These are phyloP conservation scores for Amanita thiersii DNA, from an alignment of 768 basidiomycete genomes.

Conservation along the genomic window DNA sequence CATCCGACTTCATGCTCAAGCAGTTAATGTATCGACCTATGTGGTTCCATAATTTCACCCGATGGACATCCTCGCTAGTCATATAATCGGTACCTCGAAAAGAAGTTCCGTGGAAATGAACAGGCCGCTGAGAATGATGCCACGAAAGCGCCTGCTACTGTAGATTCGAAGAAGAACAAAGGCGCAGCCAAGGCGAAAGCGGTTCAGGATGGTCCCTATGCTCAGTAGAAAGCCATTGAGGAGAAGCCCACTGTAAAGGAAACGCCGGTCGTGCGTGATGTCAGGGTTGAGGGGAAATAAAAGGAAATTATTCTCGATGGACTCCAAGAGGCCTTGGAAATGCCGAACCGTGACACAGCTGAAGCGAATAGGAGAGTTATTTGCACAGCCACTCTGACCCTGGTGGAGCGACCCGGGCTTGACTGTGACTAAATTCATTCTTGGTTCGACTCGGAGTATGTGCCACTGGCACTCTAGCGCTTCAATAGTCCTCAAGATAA, in stretches of 20 bases:
- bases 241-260: conserved; percentile 64
- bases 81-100: conserved; percentile 74
- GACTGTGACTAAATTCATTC: too few relatives aligned
- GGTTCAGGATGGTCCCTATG: conserved; percentile 47
- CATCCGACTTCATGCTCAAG: conserved; percentile 66
- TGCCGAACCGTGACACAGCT: conserved; percentile 62
- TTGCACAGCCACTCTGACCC: too few relatives aligned
- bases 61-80: conserved; percentile 81
- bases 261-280: too few relatives aligned
- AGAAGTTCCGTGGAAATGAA: conserved; percentile 65
- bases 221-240: too few relatives aligned
- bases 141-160: not conserved
- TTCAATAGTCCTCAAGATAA: too few relatives aligned
- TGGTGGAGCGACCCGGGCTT: too few relatives aligned
- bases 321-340: conserved; percentile 50
- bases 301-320: conserved; percentile 53
- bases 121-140: conserved; percentile 23
- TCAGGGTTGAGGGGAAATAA: conserved; percentile 68
- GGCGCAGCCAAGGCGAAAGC: conserved; percentile 36
- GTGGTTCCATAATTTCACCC: conserved; percentile 63
- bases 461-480: too few relatives aligned
- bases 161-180: conserved; percentile 40
- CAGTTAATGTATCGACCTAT: conserved; percentile 89
- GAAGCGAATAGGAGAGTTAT: too few relatives aligned
- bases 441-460: too few relatives aligned